Base-by-base conservation (phyloP, 2,329 filamentous ascomycete genomes). In the Didymella sp. region DNA sequence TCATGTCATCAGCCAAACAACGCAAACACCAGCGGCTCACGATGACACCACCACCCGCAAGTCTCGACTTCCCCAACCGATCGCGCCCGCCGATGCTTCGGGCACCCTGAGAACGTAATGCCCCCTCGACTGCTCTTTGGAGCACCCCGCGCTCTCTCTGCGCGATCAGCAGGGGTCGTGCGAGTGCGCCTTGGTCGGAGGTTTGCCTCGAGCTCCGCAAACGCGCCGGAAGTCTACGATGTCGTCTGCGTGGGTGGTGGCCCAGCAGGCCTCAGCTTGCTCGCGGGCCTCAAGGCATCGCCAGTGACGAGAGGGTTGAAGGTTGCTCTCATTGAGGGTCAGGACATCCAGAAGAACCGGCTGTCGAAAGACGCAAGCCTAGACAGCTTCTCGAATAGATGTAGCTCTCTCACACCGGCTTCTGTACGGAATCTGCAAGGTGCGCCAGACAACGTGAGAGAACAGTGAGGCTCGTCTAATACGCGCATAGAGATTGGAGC, bases 241-340 rank as follows among this genome's bases (percentile, higher is more conserved):
- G 89, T 96, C 28, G 91, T 96, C 61, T 95, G 92, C 69, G 89
- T 96, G 51, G 92, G 92, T 59, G 93, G 92, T 60, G 92, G 93
- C 5, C 92, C 93, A 22, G 92, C 92, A 41, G 94, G 94, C 52
- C 82, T 99, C 56, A 96, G 92, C 70, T 66, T 82, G 41, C 70
- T 79, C 22, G 71, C 75, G 31, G 78, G 73, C 6, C 59, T 80
- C 55, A 76, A 78, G 65, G 84, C 91, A 12, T 92, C 89, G 17
- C 87, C 89, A 6, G 78, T 85, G 17, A 96, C 95, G 2, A 86
- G 88, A 27, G 82, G 87, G 60, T 86, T 99, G 24, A 90, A 89
- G 68, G 85, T 97, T 40, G 95, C 94, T 58, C 87, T 99, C 58
- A 85, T 99, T 69, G 95, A 99, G 81, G 89, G 89, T 31, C 93